These are phyloP conservation scores for Dipteronia dyeriana DNA, from an alignment of 345 rosid genomes.

Conservation along the genomic window DNA sequence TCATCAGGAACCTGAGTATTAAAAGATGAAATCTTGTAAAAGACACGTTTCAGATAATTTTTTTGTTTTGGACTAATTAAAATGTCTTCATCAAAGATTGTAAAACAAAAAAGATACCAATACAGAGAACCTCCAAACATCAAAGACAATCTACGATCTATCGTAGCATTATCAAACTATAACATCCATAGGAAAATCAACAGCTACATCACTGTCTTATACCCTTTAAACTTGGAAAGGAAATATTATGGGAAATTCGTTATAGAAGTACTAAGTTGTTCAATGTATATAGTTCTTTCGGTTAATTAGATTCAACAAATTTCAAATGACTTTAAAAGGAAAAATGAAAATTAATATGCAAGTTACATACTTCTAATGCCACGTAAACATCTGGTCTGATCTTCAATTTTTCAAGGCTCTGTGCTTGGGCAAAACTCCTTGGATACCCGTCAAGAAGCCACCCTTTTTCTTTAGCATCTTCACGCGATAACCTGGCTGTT, in stretches of 20 bases:
- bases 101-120: neutral
- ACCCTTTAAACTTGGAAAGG: neutral
- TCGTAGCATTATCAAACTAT: neutral
- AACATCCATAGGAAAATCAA: neutral
- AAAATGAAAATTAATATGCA: slow-evolving; percentile 10
- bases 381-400: slow-evolving; percentile 74
- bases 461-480: slow-evolving; percentile 73
- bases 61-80: neutral
- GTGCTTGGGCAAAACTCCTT: slow-evolving; percentile 70
- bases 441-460: slow-evolving; percentile 99
- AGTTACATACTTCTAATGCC: slow-evolving; percentile 64
- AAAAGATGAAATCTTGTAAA: slow-evolving; percentile 36
- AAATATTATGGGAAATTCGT: neutral
- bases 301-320: neutral
- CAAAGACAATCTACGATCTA: neutral
- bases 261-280: neutral
- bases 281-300: neutral
- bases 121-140: neutral
- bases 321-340: neutral
- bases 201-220: neutral
- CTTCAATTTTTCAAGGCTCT: slow-evolving; percentile 68
- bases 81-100: slow-evolving; percentile 7
- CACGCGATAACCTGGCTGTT: slow-evolving; percentile 50
- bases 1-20: slow-evolving; percentile 91
- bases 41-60: slow-evolving; percentile 12